Evolutionary conservation across 768 basidiomycete genomes (phyloP).

Genomic region (Suillus placidus): DNA sequence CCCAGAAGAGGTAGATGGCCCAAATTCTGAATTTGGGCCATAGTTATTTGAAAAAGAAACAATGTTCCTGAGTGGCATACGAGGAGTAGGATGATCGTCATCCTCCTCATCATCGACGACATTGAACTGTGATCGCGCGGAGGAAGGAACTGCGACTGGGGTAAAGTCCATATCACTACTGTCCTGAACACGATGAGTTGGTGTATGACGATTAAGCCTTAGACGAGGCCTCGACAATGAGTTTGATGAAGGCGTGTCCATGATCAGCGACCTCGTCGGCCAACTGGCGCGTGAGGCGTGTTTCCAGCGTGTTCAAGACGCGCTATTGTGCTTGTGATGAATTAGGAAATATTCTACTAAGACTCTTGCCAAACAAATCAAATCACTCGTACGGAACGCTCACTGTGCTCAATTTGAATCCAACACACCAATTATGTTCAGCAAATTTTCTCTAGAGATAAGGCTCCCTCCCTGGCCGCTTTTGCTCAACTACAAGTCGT

Average conservation of each 20-base stretch:
- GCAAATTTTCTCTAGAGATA: slow-evolving; percentile 63
- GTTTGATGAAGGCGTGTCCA: slow-evolving; percentile 22
- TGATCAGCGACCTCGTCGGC: slow-evolving; percentile 14
- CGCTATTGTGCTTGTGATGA: slow-evolving; percentile 15
- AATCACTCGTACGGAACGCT: slow-evolving; percentile 53
- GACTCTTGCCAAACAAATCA: slow-evolving; percentile 10
- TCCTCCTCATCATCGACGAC: slow-evolving; percentile 31
- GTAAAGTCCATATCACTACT: slow-evolving; percentile 19
- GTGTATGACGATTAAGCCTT: slow-evolving; percentile 23
- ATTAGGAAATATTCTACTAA: slow-evolving; percentile 15
- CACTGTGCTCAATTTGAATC: slow-evolving; percentile 59
- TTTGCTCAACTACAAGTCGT: slow-evolving; percentile 42
- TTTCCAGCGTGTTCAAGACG: slow-evolving; percentile 22
- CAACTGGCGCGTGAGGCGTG: slow-evolving; percentile 20
- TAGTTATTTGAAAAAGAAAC: slow-evolving; percentile 15
- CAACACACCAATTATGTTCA: slow-evolving; percentile 69
- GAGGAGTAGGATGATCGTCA: slow-evolving; percentile 31
- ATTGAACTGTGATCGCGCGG: slow-evolving; percentile 18
- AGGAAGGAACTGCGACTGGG: slow-evolving; percentile 24
- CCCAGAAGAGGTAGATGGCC: slow-evolving; percentile 12
- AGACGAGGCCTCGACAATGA: slow-evolving; percentile 24
- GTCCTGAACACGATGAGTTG: slow-evolving; percentile 19
- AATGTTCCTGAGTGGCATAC: slow-evolving; percentile 27
- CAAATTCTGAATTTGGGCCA: slow-evolving; percentile 12
- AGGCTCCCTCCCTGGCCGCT: slow-evolving; percentile 18